Conservation (phyloP, 192 early-diverging fungal species). For the Hyaloraphidium curvatum region DNA sequence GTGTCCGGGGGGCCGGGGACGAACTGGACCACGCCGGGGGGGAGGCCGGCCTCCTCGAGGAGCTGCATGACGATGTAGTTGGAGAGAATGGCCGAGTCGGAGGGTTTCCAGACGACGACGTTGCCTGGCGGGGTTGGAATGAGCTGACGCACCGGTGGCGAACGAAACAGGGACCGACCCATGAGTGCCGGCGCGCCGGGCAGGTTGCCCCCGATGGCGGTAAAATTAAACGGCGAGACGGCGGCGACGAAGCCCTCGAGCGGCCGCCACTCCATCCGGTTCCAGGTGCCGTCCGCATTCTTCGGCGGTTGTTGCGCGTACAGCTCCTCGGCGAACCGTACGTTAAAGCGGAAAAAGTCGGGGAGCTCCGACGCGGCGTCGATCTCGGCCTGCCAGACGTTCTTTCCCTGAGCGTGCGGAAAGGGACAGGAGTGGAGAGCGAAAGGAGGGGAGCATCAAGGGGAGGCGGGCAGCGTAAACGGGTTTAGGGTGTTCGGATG, state of each 20-base stretch:
- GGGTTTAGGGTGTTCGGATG: neutral
- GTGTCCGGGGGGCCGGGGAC: constrained; percentile 71
- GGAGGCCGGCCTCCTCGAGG: constrained; percentile 85
- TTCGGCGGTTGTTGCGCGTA: constrained; percentile 82
- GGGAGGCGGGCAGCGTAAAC: neutral
- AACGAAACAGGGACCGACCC: constrained; percentile 28
- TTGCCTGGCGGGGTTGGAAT: constrained; percentile 22
- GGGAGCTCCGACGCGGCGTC: constrained; percentile 64
- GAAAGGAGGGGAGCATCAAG: neutral
- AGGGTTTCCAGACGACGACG: constrained; percentile 94
- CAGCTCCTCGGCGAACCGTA: constrained; percentile 79
- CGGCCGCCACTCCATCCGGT: constrained; percentile 85
- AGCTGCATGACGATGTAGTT: constrained; percentile 84
- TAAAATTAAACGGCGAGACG: constrained; percentile 98
- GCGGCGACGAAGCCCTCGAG: constrained; percentile 97
- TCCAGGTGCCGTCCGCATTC: constrained; percentile 73
- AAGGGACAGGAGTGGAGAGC: neutral
- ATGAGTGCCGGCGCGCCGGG: constrained; percentile 82
- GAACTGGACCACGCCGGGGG: constrained; percentile 94
- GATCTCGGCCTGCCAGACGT: constrained; percentile 97
- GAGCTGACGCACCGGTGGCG: neutral
- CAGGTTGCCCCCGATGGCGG: constrained; percentile 94
- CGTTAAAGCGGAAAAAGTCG: constrained; percentile 60
- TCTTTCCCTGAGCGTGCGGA: constrained; percentile 49
- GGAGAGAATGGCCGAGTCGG: constrained; percentile 63